Evolutionary conservation across 2,329 filamentous ascomycete genomes (phyloP).

Genomic region (Aspergillus fructus): DNA sequence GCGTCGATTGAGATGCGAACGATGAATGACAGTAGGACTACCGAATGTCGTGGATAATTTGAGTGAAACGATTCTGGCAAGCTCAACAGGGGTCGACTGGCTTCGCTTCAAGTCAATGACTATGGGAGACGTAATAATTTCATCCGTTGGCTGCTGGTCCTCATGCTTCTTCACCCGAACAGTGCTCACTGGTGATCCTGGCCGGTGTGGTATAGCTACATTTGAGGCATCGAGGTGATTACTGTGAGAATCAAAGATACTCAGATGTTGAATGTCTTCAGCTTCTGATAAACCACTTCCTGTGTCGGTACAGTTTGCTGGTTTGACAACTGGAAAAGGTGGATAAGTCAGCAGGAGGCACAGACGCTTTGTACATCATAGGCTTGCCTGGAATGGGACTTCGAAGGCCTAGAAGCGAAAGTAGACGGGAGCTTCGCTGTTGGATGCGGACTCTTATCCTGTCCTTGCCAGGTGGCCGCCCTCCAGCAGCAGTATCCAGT

Average conservation of each 20-base stretch:
- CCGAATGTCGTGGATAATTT: constrained; percentile 41
- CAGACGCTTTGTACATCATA: background rate
- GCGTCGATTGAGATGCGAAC: constrained; percentile 33
- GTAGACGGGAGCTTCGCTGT: constrained; percentile 36
- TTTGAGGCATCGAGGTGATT: background rate
- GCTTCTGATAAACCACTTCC: background rate
- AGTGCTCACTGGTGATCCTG: background rate
- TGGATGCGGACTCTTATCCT: constrained; percentile 33
- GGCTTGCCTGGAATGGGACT: constrained; percentile 26
- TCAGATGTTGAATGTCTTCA: background rate
- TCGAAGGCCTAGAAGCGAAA: constrained; percentile 36
- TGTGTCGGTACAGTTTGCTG: background rate
- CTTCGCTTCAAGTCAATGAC: constrained; percentile 13
- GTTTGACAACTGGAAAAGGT: background rate
- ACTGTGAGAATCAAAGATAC: background rate
- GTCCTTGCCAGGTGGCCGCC: constrained; percentile 18
- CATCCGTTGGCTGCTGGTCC: background rate
- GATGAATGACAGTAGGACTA: constrained; percentile 42
- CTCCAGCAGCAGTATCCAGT: constrained; percentile 19
- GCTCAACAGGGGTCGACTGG: constrained; percentile 27
- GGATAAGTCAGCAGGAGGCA: background rate
- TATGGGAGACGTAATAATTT: background rate
- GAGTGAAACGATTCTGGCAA: constrained; percentile 36
- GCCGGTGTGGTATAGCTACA: background rate
- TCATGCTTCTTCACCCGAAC: background rate